Base-by-base conservation (phyloP, 2,329 filamentous ascomycete genomes). In the Alternaria sp. region DNA sequence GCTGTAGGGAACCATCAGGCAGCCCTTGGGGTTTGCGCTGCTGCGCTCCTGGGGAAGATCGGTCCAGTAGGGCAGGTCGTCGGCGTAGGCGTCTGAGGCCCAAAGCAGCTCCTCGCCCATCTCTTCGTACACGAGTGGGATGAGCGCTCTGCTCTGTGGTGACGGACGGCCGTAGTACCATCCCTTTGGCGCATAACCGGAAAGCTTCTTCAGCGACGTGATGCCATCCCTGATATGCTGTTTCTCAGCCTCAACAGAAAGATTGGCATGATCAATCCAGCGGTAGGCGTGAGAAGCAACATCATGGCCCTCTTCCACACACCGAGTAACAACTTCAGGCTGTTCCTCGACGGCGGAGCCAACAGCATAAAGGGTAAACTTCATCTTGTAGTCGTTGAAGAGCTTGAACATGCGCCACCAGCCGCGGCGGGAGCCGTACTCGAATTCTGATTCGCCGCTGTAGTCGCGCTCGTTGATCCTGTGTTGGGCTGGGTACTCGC, bases 21-120 rank as follows among this genome's bases (percentile, higher is more conserved):
- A 81, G n/a, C 85, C 85, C 64, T 86, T 82, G 1, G 81, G 75
- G 15, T 76, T 72, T 0, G 72, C 64, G 13, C 74, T 76, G 10
- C 80, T 74, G 7, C 80, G 76, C 74, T 87, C 86, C 28, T 80
- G 76, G 0, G 85, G 84, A 2, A 87, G 74, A 68, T 87, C 85
- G 5, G 83, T 78, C 86, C 85, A 87, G 72, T 87, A 87, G 0
- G 86, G 85, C 6, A 87, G 76, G 61, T 87, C 86, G 61, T 87
- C 86, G 13, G 84, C 84, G 62, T 87, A 87, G 0, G 80, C 81
- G 64, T 88, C 86, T 15, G 77, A 79, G 21, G 81, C 80, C 80
- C 84, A 87, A 0, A 86, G 70, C 0, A 87, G 79, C 59, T 81
- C 80, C 54, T 83, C 81, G 5, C 84, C 83, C 79, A 87, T 83